These are phyloP conservation scores for Plasmopara halstedii DNA, from an alignment of 352 stramenopile species.

Conservation along the genomic window DNA sequence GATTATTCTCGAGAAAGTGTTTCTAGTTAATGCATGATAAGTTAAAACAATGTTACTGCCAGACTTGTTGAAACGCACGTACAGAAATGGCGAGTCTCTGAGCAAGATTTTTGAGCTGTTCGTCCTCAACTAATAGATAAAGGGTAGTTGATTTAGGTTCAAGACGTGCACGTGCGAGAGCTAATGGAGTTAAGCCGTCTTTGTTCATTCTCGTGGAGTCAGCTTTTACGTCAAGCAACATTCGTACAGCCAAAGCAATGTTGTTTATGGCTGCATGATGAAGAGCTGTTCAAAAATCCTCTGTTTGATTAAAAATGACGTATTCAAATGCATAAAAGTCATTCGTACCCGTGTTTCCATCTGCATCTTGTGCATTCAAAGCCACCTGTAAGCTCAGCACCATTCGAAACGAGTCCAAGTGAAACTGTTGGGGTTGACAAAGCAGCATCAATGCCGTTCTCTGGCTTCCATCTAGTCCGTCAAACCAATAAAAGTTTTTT, in stretches of 20 bases:
- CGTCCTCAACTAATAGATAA: conserved; percentile 50
- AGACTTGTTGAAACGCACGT: not conserved
- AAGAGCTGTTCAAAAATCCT: conserved; percentile 26
- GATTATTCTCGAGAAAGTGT: conserved; percentile 45
- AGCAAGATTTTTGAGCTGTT: conserved; percentile 41
- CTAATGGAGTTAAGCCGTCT: conserved; percentile 40
- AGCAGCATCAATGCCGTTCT: conserved; percentile 69
- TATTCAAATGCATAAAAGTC: not conserved
- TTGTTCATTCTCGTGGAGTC: conserved; percentile 40
- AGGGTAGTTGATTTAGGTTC: conserved; percentile 28
- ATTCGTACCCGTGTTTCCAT: conserved; percentile 61
- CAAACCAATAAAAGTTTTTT: conserved; percentile 3
- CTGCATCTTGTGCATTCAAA: conserved; percentile 42
- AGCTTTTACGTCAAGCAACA: conserved; percentile 53
- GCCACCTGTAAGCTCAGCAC: conserved; percentile 58
- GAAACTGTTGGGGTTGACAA: conserved; percentile 59
- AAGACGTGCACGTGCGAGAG: conserved; percentile 28
- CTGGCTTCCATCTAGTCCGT: conserved; percentile 15
- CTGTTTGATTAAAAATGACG: not conserved
- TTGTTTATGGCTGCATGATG: conserved; percentile 61
- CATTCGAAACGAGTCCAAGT: conserved; percentile 79
- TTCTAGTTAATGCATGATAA: conserved; percentile 25
- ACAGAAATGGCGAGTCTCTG: conserved; percentile 31
- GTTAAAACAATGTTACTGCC: not conserved
- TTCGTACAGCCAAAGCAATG: conserved; percentile 50